Conservation (phyloP, 2,329 filamentous ascomycete species). For the Monilinia aucupariae region DNA sequence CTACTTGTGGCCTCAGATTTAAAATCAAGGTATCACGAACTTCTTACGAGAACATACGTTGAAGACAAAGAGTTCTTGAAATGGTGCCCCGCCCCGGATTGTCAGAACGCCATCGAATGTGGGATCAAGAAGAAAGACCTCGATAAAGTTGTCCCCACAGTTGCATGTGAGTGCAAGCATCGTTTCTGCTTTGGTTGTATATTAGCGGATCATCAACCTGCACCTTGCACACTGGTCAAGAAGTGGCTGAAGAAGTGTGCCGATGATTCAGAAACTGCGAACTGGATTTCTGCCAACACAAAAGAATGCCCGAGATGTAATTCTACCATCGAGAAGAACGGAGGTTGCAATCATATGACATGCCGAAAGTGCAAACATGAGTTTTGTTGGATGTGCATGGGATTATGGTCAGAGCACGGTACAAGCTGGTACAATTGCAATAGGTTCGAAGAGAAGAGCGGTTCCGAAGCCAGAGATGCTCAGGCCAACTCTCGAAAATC, state of each 20-base stretch:
- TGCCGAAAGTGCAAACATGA: constrained; percentile 93
- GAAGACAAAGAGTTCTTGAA: constrained; percentile 94
- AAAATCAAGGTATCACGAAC: constrained; percentile 65
- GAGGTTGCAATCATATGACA: constrained; percentile 97
- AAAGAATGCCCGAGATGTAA: constrained; percentile 96
- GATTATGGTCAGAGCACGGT: constrained; percentile 94
- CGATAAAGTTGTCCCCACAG: constrained; percentile 78
- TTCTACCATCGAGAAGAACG: constrained; percentile 98
- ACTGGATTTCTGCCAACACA: constrained; percentile 98
- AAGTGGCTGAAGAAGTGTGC: constrained; percentile 97
- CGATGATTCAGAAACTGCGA: constrained; percentile 95
- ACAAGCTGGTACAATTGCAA: constrained; percentile 99
- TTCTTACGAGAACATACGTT: constrained; percentile 90
- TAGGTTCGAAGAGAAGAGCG: constrained; percentile 92
- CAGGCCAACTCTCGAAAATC: constrained; percentile 88
- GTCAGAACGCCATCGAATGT: constrained; percentile 87
- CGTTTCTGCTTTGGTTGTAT: constrained; percentile 95
- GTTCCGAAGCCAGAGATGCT: constrained; percentile 80
- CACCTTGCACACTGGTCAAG: constrained; percentile 86
- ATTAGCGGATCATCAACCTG: constrained; percentile 83
- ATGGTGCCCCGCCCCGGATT: constrained; percentile 98
- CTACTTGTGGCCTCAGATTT: constrained; percentile 60
- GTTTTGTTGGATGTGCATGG: constrained; percentile 99
- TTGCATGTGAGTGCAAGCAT: constrained; percentile 77
- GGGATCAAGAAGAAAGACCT: constrained; percentile 82